Base-by-base conservation (phyloP, 768 basidiomycete genomes). In the Cyclocybe cylindracea region DNA sequence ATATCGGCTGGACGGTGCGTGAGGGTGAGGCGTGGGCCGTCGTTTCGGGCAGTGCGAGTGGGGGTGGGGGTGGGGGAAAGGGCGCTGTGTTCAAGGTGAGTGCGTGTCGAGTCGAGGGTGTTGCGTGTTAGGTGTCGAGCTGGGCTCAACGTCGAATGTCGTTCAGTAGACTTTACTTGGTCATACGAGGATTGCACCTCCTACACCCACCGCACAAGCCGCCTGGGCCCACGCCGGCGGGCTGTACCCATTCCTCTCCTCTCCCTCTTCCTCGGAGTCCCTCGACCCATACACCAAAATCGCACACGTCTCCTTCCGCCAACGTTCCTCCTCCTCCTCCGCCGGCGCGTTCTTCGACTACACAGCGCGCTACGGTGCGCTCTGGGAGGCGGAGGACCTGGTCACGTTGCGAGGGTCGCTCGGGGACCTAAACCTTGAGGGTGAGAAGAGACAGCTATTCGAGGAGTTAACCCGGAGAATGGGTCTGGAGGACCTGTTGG, bases 341-440 rank as follows among this genome's bases (percentile, higher is more conserved):
- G 82, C 82, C 0, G 85, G 87, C 7, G 89, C 80, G 9, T 98
- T 98, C 71, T 89, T 89, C 54, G 95, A 98, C 70, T 97, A 89
- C 62, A 89, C 93, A 0, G 93, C 94, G 2, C 84, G 94, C 2
- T 98, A 98, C 64, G 93, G 91, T 16, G 88, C 91, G 0, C 80
- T 94, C 36, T 76, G 89, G 13, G 94, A 96, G 13, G 91, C 88
- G 62, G 95, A 96, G 62, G 79, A 80, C 53, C 64, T 62, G 46
- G 51, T 75, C 29, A 61, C 65, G 49, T 61, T 60, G 10, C 50
- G 63, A 44, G 45, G 62, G 5, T 59, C 55, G 13, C 60, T 59
- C 42, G 56, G 24, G 44, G 53, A 9, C 16, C 51, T 24, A 5
- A 24, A 19, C 44, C 48, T 32, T 10, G 37, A 24, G 16, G 55